Evolutionary conservation across 257 asterid genomes (phyloP).

Genomic region (Jasminum sambac): DNA sequence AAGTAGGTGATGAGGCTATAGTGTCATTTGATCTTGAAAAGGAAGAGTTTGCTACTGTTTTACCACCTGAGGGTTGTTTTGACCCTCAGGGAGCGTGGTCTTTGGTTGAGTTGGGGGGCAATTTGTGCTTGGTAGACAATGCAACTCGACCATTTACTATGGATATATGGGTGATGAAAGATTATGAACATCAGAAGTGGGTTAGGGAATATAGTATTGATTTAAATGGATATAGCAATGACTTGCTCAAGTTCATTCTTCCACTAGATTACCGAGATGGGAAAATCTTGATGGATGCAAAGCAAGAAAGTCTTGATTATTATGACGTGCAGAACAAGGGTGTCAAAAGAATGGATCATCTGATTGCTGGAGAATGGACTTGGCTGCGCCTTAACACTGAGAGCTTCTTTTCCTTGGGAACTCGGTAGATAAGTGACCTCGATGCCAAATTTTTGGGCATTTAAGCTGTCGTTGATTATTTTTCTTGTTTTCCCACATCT

Average conservation of each 20-base stretch:
- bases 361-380: slow-evolving; percentile 50
- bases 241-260: slow-evolving; percentile 30
- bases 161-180: slow-evolving; percentile 61
- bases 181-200: slow-evolving; percentile 41
- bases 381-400: slow-evolving; percentile 55
- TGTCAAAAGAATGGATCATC: slow-evolving; percentile 51
- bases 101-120: slow-evolving; percentile 52
- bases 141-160: slow-evolving; percentile 30
- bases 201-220: slow-evolving; percentile 42
- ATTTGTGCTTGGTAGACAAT: slow-evolving; percentile 48
- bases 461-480: slow-evolving; percentile 12
- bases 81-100: slow-evolving; percentile 49
- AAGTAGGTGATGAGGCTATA: slow-evolving; percentile 44
- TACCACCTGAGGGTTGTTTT: slow-evolving; percentile 54
- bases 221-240: slow-evolving; percentile 35
- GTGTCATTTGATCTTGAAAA: slow-evolving; percentile 48
- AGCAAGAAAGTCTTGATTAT: slow-evolving; percentile 47
- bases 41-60: slow-evolving; percentile 46
- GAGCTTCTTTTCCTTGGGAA: slow-evolving; percentile 49
- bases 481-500: slow-evolving; percentile 5
- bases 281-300: slow-evolving; percentile 48
- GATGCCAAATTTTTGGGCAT: slow-evolving; percentile 39
- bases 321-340: slow-evolving; percentile 52
- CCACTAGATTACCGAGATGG: slow-evolving; percentile 48
- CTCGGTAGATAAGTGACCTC: slow-evolving; percentile 28